Evolutionary conservation across 2,329 filamentous ascomycete species (phyloP).

Genomic region (Geosmithia putterillii): DNA sequence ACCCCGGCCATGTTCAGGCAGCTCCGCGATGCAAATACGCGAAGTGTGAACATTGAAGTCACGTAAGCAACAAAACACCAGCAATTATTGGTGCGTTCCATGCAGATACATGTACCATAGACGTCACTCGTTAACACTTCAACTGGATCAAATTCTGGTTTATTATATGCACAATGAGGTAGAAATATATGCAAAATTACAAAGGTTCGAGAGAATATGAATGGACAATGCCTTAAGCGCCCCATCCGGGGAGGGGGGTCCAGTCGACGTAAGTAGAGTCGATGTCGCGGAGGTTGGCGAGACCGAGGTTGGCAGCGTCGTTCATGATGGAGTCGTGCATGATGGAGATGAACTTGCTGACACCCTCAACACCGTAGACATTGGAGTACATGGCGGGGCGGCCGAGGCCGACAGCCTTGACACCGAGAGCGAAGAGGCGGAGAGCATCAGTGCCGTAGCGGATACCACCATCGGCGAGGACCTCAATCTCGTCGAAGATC

Average conservation of each 20-base stretch:
- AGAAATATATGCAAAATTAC: background rate
- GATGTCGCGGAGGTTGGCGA: slow-evolving; percentile 22
- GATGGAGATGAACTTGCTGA: slow-evolving; percentile 28
- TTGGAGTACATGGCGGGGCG: slow-evolving; percentile 41
- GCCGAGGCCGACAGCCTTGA: slow-evolving; percentile 31
- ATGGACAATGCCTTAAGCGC: background rate
- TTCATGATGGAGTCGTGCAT: slow-evolving; percentile 36
- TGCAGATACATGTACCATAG: background rate
- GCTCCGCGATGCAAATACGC: background rate
- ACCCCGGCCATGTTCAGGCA: background rate
- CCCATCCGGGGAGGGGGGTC: background rate
- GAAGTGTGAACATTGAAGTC: background rate
- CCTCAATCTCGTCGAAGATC: slow-evolving; percentile 24
- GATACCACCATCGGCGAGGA: slow-evolving; percentile 28
- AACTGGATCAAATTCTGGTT: background rate
- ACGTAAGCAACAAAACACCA: background rate
- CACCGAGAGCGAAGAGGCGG: slow-evolving; percentile 30
- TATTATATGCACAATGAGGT: background rate
- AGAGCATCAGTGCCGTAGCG: slow-evolving; percentile 28
- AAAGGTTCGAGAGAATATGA: background rate
- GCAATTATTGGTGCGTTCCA: background rate
- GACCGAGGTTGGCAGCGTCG: slow-evolving; percentile 29
- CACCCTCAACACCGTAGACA: slow-evolving; percentile 34
- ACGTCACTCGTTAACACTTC: too few relatives aligned
- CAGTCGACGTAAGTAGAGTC: slow-evolving; percentile 5